Evolutionary conservation across 345 rosid species (phyloP).

Genomic region (Salix dunnii): DNA sequence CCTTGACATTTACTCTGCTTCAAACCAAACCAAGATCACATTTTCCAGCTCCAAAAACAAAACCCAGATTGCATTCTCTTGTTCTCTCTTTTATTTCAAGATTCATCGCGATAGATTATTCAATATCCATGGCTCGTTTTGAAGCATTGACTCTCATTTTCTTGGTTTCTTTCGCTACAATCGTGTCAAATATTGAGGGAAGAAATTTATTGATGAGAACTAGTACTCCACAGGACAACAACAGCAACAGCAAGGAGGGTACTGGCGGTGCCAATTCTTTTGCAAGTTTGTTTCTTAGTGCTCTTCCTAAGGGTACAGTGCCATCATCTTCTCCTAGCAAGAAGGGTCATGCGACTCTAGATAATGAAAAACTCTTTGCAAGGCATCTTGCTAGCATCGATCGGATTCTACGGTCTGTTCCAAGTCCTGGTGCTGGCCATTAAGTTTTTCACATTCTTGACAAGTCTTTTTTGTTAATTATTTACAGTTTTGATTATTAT

Average conservation of each 20-base stretch:
- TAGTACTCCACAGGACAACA: constrained; percentile 1
- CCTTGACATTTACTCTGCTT: neutral
- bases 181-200: constrained; percentile 29
- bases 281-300: constrained; percentile 39
- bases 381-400: constrained; percentile 58
- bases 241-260: neutral
- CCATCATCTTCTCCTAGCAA: constrained; percentile 64
- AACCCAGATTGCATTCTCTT: constrained; percentile 4
- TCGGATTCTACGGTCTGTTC: constrained; percentile 69
- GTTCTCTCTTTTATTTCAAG: neutral
- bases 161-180: constrained; percentile 28
- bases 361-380: constrained; percentile 43
- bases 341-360: constrained; percentile 53
- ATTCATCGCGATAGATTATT: neutral
- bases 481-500: constrained; percentile 5
- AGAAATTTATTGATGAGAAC: constrained; percentile 40
- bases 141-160: constrained; percentile 24
- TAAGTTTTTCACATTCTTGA: constrained; percentile 1
- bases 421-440: constrained; percentile 87
- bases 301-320: constrained; percentile 60
- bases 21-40: constrained; percentile 5
- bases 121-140: constrained; percentile 44
- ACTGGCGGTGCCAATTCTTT: constrained; percentile 9
- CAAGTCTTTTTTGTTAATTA: neutral
- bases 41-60: constrained; percentile 2